Conservation (phyloP, 2,329 filamentous ascomycete genomes). For the Trichoderma oligosporum region DNA sequence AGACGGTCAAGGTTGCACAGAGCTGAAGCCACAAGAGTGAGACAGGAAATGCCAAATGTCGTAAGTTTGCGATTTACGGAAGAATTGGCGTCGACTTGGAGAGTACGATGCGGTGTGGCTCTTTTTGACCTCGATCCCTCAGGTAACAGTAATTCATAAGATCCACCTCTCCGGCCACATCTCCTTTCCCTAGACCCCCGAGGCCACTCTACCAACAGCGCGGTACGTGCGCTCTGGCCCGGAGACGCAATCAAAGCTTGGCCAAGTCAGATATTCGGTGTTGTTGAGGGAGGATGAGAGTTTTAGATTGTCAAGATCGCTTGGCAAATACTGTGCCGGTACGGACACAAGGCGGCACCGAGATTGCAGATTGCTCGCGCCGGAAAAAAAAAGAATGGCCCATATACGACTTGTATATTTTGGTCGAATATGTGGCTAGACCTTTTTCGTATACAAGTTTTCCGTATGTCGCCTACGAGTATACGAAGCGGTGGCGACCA, state of each 20-base stretch:
- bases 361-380: slow-evolving; percentile 21
- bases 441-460: too few species aligned
- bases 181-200: slow-evolving; percentile 37
- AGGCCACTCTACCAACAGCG: slow-evolving; percentile 26
- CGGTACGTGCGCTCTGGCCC: slow-evolving; percentile 1
- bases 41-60: background rate
- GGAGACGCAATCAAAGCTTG: background rate
- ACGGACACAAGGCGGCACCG: slow-evolving; percentile 20
- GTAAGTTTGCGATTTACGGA: background rate
- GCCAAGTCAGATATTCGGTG: background rate
- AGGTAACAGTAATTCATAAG: slow-evolving; percentile 34
- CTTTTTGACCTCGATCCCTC: slow-evolving; percentile 35
- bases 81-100: background rate
- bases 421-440: too few species aligned
- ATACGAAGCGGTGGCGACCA: background rate
- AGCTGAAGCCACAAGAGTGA: background rate
- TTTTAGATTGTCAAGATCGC: background rate
- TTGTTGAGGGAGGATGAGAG: slow-evolving; percentile 26
- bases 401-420: too few species aligned
- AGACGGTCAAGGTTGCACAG: background rate
- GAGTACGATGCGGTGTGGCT: slow-evolving; percentile 2
- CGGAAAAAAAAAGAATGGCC: too few species aligned
- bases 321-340: background rate
- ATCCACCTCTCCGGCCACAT: slow-evolving; percentile 44
- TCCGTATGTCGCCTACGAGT: too few species aligned